Percentiles rank a stretch among this genome's conserved stretches.
phyloP scores from a whole-genome alignment of 768 basidiomycete genomes.

The Tylopilus rubrobrunneus region DNA sequence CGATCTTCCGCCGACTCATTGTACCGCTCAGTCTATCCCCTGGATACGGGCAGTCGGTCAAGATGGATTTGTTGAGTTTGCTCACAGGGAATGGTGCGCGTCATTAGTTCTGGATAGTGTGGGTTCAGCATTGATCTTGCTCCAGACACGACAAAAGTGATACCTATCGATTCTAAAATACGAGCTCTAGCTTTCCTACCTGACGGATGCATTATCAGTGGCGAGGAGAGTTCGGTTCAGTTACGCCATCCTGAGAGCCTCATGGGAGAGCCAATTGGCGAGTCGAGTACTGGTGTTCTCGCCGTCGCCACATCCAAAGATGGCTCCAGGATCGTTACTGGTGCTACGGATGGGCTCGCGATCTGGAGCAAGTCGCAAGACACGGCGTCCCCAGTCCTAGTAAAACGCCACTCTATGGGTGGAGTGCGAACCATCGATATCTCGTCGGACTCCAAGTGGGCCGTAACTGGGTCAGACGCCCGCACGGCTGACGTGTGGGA shows the following conservation, averaged over 20 bases:
- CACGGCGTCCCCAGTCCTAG: neutral
- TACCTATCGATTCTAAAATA: constrained; percentile 9
- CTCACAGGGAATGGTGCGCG: constrained; percentile 1
- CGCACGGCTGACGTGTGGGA: constrained; percentile 13
- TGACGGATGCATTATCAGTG: constrained; percentile 5
- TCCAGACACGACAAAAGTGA: neutral
- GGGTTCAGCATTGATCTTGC: neutral
- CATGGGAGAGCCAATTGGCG: constrained; percentile 10
- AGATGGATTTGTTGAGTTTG: constrained; percentile 1
- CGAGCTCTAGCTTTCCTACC: constrained; percentile 11
- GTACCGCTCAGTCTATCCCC: neutral
- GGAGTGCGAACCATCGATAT: constrained; percentile 16
- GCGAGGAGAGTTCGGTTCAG: constrained; percentile 9
- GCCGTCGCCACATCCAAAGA: constrained; percentile 11
- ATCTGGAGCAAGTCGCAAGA: constrained; percentile 7
- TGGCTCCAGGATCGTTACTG: constrained; percentile 8
- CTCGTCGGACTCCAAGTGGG: constrained; percentile 18
- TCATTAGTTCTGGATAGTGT: neutral
- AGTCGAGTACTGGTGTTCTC: neutral
- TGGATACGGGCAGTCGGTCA: neutral
- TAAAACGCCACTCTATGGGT: neutral
- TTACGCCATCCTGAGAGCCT: constrained; percentile 5
- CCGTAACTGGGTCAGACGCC: constrained; percentile 16
- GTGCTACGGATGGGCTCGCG: constrained; percentile 5
- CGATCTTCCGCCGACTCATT: neutral